A percentile compares a stretch with the other conserved stretches of the same genome.
Conservation (phyloP, 148 eudicot species). For the Spergularia bocconei region DNA sequence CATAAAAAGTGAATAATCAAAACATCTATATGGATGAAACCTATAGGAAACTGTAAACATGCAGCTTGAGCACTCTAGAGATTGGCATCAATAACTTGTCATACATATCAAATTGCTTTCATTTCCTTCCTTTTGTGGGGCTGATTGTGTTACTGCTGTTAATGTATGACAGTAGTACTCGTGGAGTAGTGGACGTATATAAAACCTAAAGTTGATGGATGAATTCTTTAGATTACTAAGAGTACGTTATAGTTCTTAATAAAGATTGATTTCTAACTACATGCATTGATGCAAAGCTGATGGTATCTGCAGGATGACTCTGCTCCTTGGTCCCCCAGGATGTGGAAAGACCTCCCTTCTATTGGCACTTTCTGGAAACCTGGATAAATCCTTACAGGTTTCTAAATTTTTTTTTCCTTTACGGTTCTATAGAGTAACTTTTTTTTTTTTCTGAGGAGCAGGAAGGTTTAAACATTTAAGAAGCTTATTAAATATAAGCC, state of each 20-base stretch:
- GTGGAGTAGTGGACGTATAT: too few species aligned
- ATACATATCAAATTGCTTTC: neutral
- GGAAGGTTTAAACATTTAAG: neutral
- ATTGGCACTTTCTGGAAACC: conserved; percentile 70
- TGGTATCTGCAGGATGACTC: conserved; percentile 53
- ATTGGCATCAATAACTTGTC: neutral
- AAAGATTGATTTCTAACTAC: neutral
- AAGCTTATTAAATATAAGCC: neutral
- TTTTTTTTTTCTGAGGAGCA: too few species aligned
- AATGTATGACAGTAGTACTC: neutral
- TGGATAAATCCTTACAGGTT: conserved; percentile 65
- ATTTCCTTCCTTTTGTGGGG: neutral
- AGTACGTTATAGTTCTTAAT: neutral
- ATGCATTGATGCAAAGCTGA: neutral
- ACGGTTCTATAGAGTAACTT: too few species aligned
- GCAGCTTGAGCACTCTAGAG: too few species aligned
- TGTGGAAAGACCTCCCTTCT: conserved; percentile 75
- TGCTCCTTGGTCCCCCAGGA: conserved; percentile 85
- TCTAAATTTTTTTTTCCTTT: too few species aligned
- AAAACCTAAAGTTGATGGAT: too few species aligned
- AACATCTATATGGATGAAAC: too few species aligned
- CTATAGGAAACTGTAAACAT: too few species aligned
- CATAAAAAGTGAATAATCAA: too few species aligned
- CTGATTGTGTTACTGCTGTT: neutral
- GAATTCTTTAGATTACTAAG: neutral